Base-by-base conservation (phyloP, 1,284 basidiomycete genomes). In the Moesziomyces parantarcticus region DNA sequence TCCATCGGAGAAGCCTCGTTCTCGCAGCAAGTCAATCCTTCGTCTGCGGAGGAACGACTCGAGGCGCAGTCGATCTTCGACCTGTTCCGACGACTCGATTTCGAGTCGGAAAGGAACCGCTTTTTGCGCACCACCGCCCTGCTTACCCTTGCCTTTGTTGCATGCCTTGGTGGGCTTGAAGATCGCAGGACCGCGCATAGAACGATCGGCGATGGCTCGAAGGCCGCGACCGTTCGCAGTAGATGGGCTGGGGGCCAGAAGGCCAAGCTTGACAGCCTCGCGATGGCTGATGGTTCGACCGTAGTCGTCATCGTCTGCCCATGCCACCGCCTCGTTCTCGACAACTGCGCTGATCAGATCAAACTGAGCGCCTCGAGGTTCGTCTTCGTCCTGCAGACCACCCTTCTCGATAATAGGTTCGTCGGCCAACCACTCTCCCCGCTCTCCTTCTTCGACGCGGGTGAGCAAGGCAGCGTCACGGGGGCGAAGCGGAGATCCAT, bases 271-370 rank as follows among this genome's bases (percentile, higher is more conserved):
- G 32, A 63, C 36, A 25, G 79, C 79, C 43, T 81, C 77, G 25
- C 62, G 53, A 36, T 79, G 68, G 40, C 67, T 79, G 45, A 81
- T 77, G 11, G 76, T 75, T 11, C 54, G 63, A 21, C 79, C 79
- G 42, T 75, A 81, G 48, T 81, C 79, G 32, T 81, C 79, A 39
- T 81, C 79, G 45, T 81, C 79, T 14, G 79, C 79, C 79, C 79
- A 81, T 11, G 61, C 51, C 6, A 81, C 73, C 9, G 79, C 74
- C 40, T 73, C 54, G 11, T 66, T 61, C 18, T 63, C 49, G 20
- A 72, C 71, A 14, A 72, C 65, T 3, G 60, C 59, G 20, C 62
- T 75, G 50, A 81, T 68, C 16, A 75, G 67, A 45, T 76, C 75
- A 29, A 76, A 81, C 40, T 68, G 66, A 3, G 69, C 70, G n/a